Evolutionary conservation across 345 rosid species (phyloP), one percentile per base, ranked within the genome.

Genomic region (Eucalyptus cloeziana): DNA sequence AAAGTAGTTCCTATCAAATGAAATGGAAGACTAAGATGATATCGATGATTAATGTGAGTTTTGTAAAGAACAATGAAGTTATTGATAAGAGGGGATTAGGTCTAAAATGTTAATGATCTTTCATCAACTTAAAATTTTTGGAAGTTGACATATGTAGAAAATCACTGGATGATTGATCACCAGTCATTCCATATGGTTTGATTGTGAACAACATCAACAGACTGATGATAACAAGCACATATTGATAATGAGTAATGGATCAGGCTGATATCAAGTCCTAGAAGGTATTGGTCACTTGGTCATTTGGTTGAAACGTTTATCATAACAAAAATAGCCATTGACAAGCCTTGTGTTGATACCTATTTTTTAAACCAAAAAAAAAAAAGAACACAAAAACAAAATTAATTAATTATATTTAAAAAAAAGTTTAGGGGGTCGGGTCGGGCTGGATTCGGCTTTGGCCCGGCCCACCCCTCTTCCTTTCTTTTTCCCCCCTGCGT

Each of bases 361-460:
- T 37, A 37, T 37, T 37, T 37, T 37, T 37, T 37, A 37, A 37
- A 37, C 40, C 40, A 37, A 37, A 37, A 37, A 4, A 37, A 37
- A 37, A 37, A 37, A 37, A 37, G 40, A 37, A 37, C 4, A 37
- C 40, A 1, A 37, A 37, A 37, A 37, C 4, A 37, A 37, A 37
- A 37, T 37, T 37, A 37, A 37, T 37, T 37, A 37, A 37, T 37
- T 37, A 37, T 37, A 37, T 37, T 37, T 4, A 37, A 37, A 37
- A 37, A 37, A 37, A 37, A 37, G 4, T 4, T 37, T 37, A 4
- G 1, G 40, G 40, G 54, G 54, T 51, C 1, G 8, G 0, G 4
- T 51, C 0, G 54, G 54, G 54, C 54, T 4, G 22, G 54, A 19
- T 17, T 21, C 2, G 4, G 54, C 0, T 7, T 51, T 17, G 54